Percentiles rank a stretch among this genome's conserved stretches.
phyloP scores from a whole-genome alignment of 2,329 filamentous ascomycete species.

The Apiospora koreana region DNA sequence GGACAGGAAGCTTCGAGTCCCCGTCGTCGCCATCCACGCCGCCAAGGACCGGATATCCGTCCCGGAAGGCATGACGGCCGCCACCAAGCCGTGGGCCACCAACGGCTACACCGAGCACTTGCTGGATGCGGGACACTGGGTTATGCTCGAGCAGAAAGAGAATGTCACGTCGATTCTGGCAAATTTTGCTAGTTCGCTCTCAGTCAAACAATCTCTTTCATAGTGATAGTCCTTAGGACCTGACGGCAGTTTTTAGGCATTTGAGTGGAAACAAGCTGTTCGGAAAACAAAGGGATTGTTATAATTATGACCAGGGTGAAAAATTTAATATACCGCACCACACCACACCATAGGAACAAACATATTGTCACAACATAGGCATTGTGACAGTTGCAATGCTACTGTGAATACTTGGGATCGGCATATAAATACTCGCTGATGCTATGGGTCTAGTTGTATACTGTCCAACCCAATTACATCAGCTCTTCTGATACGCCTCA shows the following conservation, averaged over 20 bases:
- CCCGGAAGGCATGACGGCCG: neutral
- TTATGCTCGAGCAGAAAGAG: conserved; percentile 15
- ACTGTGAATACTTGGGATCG: neutral
- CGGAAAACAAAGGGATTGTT: neutral
- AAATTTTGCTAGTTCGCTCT: neutral
- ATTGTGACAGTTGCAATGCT: neutral
- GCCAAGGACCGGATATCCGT: neutral
- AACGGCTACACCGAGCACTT: conserved; percentile 9
- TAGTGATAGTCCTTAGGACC: neutral
- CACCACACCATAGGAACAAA: too few relatives aligned
- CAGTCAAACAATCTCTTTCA: neutral
- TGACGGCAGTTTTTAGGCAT: neutral
- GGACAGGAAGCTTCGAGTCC: conserved; percentile 10
- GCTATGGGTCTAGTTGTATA: neutral
- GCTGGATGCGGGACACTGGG: conserved; percentile 16
- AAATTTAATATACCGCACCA: too few relatives aligned
- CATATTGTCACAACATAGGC: neutral
- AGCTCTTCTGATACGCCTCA: neutral
- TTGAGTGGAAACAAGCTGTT: neutral
- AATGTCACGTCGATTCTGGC: neutral
- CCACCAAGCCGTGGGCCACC: conserved; percentile 9
- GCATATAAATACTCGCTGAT: neutral
- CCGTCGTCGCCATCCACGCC: neutral
- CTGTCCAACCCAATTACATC: neutral
- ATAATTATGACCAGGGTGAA: too few relatives aligned